Base-by-base conservation (phyloP, 176 grass and related monocot species). In the Cymbopogon citratus region DNA sequence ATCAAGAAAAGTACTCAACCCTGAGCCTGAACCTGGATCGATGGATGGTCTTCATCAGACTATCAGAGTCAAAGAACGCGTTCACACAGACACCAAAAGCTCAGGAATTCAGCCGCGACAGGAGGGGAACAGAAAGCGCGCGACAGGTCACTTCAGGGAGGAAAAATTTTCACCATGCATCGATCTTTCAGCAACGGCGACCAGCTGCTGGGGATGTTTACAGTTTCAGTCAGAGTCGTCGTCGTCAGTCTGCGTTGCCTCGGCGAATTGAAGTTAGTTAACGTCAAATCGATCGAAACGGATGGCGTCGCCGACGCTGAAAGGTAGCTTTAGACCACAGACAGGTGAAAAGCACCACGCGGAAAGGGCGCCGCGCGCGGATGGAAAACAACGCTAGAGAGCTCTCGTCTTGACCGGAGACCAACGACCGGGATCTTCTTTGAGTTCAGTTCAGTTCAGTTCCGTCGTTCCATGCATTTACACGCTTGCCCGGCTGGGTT, bases 41-140 rank as follows among this genome's bases (percentile, higher is more conserved):
- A 21, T 51, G 5, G 10, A 69, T 3, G 66, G 12, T 71, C 69
- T 0, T 24, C 69, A 31, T 26, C 61, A 64, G 25, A 86, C 77
- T 86, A 31, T 26, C 61, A 64, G 25, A 86, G 84, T 86, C 77
- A 86, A 80, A 81, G 26, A 67, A 14, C 18, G 19, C 43, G n/a
- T 65, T 60, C 66, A 25, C 31, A 73, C 15, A 29, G 25, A 34
- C 24, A 39, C 7, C 31, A 51, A 68, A 45, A 9, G 0, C 44
- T 15, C 24, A 43, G 69, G 23, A 28, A 26, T 38, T 68, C 63
- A 83, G 57, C 38, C 71, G 62, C 65, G 39, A 54, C 73, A 6
- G 24, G 73, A 6, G 24, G 73, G 80, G 43, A 44, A 12, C 80
- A 83, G 5, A 81, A 87, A 83, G 86, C 25, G 34, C 74, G 25